Base-by-base conservation (phyloP, 495 filamentous ascomycete genomes). In the Glonium stellatum region DNA sequence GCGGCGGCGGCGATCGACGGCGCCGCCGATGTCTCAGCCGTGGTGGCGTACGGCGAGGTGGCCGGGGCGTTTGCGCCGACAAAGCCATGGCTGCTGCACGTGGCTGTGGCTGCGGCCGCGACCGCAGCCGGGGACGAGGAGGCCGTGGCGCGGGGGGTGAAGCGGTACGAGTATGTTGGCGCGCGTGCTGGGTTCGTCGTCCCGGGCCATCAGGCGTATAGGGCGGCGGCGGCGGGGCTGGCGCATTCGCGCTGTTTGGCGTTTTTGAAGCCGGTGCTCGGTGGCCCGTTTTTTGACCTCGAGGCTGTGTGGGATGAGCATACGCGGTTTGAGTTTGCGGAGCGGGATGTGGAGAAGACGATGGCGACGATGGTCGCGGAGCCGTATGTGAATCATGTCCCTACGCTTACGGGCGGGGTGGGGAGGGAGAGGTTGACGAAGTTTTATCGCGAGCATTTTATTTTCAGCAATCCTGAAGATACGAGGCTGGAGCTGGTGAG, bases 211-310 rank as follows among this genome's bases (percentile, higher is more conserved):
- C 21, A 58, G 4, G 54, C 72, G 39, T 82, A 77, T 62, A 65
- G 71, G 44, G 54, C 71, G 25, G 61, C 63, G 15, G 54, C 73
- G 0, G 78, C 76, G 13, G 59, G 69, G 5, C 62, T 83, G 1
- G 69, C 78, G 8, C 81, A 84, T 69, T 80, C 81, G 31, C 71
- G 81, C 0, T 76, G 65, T 41, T 69, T 83, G 10, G 34, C 71
- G 1, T 82, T 82, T 63, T 60, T 84, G 1, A 81, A 81, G 63
- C 69, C 75, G n/a, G 66, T 76, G 39, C 61, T 80, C 10, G 69
- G 67, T 10, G 82, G 79, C 0, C 82, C 81, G 1, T 74, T 72
- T 59, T 84, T 85, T 59, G 82, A 74, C 31, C 62, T 74, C 18
- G 72, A 74, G 39, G 63, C 58, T 6, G 54, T 72, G 9, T 70